Evolutionary conservation across 306 rosid genomes (phyloP), one percentile per base, ranked within the genome.

Genomic region (Dalbergia cochinchinensis): DNA sequence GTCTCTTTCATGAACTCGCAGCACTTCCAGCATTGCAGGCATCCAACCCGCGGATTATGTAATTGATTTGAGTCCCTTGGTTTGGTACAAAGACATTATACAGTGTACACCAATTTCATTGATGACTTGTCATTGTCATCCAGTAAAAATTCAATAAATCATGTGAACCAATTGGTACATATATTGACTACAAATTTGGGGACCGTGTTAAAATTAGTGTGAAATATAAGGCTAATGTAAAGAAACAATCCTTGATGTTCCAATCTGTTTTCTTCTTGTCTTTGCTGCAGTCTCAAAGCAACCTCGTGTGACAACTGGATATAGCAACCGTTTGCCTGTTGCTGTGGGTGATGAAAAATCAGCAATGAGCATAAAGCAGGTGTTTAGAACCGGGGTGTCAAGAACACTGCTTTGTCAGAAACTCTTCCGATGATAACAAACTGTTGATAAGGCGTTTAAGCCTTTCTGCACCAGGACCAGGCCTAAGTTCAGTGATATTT

Each of bases 381-480:
- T 45, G 59, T 71, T 70, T 35, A 13, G 15, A 69, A 68, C 54
- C 69, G 16, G 11, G 57, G 54, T 62, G 20, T 77, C 85, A 86
- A 60, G 87, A 62, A 63, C 90, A 86, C 65, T 86, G 90, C 44
- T 69, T 86, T 4, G 73, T 57, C 59, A 69, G 74, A 78, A 86
- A 83, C 62, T 81, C 81, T 82, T 77, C 76, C 15, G 85, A 62
- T 63, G 90, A 80, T 53, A 86, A 81, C 35, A 86, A 86, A 57
- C 82, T 82, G 41, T 77, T 74, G 74, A 86, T 83, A 9, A 86
- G 86, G 54, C 71, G 79, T 69, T 78, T 81, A 33, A 86, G 84
- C 70, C 90, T 80, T 68, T 73, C 73, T 33, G 90, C 90, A 0
- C 90, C 90, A 19, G 82, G 82, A 45, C 90, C 90, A 0, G 90